Percentiles rank a stretch among this genome's conserved stretches.
phyloP scores from a whole-genome alignment of 441 rosid genomes.

The Adansonia rubrostipa region DNA sequence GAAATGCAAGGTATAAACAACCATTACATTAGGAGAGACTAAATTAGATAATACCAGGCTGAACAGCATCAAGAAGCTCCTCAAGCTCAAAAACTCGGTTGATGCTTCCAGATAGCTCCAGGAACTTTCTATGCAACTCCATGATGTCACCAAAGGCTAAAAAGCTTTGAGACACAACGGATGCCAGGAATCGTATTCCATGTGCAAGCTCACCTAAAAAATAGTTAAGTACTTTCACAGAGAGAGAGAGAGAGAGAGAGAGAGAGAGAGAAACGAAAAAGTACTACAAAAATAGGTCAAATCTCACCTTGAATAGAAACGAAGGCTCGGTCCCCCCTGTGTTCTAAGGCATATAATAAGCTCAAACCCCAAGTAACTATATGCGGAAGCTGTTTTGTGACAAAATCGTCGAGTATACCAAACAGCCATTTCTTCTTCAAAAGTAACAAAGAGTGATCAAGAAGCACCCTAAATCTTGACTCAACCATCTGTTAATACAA shows the following conservation, averaged over 20 bases:
- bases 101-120: conserved; percentile 93
- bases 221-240: conserved; percentile 25
- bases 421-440: conserved; percentile 93
- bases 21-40: neutral
- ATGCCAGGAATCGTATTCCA: conserved; percentile 94
- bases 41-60: conserved; percentile 59
- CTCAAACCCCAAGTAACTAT: conserved; percentile 99
- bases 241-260: conserved; percentile 9
- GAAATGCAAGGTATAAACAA: neutral
- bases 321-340: conserved; percentile 87
- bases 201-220: conserved; percentile 94
- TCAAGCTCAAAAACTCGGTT: conserved; percentile 97
- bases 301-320: conserved; percentile 84
- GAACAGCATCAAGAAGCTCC: conserved; percentile 90
- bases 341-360: conserved; percentile 92
- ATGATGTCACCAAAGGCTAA: conserved; percentile 99
- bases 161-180: conserved; percentile 99
- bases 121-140: conserved; percentile 88
- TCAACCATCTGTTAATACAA: conserved; percentile 80
- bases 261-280: conserved; percentile 8
- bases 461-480: conserved; percentile 82
- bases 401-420: conserved; percentile 92
- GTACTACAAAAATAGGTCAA: conserved; percentile 15
- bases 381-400: conserved; percentile 97
- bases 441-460: conserved; percentile 79